Conservation (phyloP, 306 rosid species). For the Cucumis hystrix region DNA sequence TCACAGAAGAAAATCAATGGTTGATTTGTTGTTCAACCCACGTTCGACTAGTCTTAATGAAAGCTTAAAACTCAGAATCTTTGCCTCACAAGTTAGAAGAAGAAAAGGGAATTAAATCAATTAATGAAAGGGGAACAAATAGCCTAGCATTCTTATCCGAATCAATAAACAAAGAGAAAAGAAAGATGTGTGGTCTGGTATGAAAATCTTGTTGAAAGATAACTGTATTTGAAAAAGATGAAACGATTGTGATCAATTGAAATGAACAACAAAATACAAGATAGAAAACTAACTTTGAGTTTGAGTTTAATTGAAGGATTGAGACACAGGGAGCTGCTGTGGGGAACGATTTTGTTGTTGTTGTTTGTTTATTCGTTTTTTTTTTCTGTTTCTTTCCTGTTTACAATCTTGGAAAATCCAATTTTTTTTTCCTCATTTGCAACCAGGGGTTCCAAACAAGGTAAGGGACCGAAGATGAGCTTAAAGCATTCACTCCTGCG, state of each 20-base stretch:
- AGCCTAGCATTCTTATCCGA: too few relatives aligned
- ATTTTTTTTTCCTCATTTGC: not conserved
- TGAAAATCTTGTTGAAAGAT: not conserved
- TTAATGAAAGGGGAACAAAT: not conserved
- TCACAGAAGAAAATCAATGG: not conserved
- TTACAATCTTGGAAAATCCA: not conserved
- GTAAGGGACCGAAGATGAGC: constrained; percentile 20
- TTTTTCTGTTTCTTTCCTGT: not conserved
- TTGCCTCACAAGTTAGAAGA: not conserved
- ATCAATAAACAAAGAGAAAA: too few relatives aligned
- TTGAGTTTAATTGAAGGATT: not conserved
- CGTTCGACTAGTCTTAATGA: not conserved
- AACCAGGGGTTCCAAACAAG: not conserved
- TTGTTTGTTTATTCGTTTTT: too few relatives aligned
- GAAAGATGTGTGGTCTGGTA: not conserved
- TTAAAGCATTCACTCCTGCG: constrained; percentile 28
- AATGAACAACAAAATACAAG: too few relatives aligned
- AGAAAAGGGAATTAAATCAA: not conserved
- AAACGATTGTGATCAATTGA: not conserved
- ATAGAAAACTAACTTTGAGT: not conserved
- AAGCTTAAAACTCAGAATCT: not conserved
- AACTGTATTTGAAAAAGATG: not conserved
- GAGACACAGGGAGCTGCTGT: not conserved
- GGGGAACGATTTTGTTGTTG: too few relatives aligned
- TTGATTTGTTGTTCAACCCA: not conserved